Evolutionary conservation across 805 yeast genomes (phyloP), one percentile per base, ranked within the genome.

Genomic region (Blastobotrys muscicola): DNA sequence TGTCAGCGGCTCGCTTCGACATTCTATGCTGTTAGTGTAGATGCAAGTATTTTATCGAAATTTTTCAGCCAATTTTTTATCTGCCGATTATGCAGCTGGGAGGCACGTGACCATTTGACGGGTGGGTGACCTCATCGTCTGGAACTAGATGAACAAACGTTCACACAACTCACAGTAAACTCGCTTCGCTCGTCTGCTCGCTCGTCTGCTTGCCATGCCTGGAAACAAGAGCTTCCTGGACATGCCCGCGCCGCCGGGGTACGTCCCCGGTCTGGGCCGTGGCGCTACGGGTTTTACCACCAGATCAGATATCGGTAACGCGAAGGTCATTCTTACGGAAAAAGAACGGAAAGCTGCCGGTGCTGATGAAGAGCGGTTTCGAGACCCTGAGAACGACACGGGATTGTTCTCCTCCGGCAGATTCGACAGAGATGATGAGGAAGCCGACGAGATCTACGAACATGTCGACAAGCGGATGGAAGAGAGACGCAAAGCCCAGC

Each of bases 201-300:
- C 32, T 8, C 32, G 32, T 29, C 8, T 8, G 10, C 32, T 8
- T 31, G 33, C 33, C n/a, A 31, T 31, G 33, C 33, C 26, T 20
- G 26, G 26, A 13, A 38, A 29, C n/a, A 16, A n/a, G 20, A 58
- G 59, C 48, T 92, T 92, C 62, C 67, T 90, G 39, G 86, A 82
- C 56, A 85, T 83, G 65, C 78, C 78, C 48, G 82, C 97, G 1
- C 98, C 98, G 0, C 75, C 82, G 1, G 94, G 94, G 4, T 90
- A 90, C 58, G 74, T 87, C 34, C 82, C 97, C 2, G 98, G 98
- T 20, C 64, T 87, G 6, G 97, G 97, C 0, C 70, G 98, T 57
- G 98, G 98, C 23, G 97, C 97, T 1, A 75, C 85, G 1, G 97
- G 97, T 4, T 89, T 92, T 61, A 78, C 89, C 0, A 86, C 95